Evolutionary conservation across 306 rosid species (phyloP).

Genomic region (Quercus gilva): DNA sequence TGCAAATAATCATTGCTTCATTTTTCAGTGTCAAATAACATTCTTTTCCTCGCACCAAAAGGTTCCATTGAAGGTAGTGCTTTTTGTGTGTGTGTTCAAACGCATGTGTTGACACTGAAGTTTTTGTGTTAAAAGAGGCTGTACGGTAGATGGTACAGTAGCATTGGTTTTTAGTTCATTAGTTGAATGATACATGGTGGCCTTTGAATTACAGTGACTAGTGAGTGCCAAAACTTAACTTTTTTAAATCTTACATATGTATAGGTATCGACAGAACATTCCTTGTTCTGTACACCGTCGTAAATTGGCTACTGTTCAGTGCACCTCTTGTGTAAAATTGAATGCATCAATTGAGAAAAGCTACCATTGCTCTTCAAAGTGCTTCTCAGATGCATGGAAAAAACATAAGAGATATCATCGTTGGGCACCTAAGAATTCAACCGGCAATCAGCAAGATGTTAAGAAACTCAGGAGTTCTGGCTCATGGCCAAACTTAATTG

Average conservation of each 20-base stretch:
- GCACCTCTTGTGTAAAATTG: slow-evolving; percentile 15
- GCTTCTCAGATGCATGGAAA: slow-evolving; percentile 20
- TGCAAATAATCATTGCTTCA: neutral
- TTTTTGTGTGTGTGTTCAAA: too few species aligned
- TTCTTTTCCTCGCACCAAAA: too few species aligned
- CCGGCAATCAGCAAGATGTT: neutral
- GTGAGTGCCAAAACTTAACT: neutral
- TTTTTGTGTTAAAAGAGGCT: neutral
- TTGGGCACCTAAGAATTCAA: neutral
- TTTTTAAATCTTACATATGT: neutral
- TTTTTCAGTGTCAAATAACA: too few species aligned
- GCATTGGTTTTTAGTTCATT: neutral
- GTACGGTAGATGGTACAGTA: neutral
- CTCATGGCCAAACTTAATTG: slow-evolving; percentile 1
- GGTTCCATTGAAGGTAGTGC: too few species aligned
- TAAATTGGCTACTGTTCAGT: slow-evolving; percentile 10
- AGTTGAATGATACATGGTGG: neutral
- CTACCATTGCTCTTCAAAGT: slow-evolving; percentile 18
- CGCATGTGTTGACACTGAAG: neutral
- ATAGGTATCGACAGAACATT: slow-evolving; percentile 21
- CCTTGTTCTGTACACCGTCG: slow-evolving; percentile 18
- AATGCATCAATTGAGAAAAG: slow-evolving; percentile 16
- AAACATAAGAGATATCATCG: slow-evolving; percentile 12
- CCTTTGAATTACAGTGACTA: neutral
- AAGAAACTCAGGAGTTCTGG: slow-evolving; percentile 16